Evolutionary conservation across 2,329 filamentous ascomycete species (phyloP).

Genomic region (Fusarium sp.): DNA sequence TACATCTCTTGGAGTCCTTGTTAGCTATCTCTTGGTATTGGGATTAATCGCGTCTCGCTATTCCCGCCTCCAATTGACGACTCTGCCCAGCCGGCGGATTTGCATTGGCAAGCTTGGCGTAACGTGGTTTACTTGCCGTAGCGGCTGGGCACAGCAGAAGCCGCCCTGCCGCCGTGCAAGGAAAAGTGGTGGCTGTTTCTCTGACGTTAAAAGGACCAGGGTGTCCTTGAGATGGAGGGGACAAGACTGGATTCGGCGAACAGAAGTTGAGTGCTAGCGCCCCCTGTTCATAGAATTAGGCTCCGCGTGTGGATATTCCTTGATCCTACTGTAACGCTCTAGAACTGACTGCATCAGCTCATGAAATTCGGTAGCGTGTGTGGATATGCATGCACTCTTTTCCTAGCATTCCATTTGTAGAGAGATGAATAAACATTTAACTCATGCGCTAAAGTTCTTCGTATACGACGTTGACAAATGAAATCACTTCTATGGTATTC

Average conservation of each 20-base stretch:
- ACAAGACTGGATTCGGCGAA: slow-evolving; percentile 8
- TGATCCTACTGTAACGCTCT: slow-evolving; percentile 21
- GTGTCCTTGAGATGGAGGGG: neutral
- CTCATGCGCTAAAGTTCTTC: too few species aligned
- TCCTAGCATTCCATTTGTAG: too few species aligned
- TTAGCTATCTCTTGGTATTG: slow-evolving; percentile 11
- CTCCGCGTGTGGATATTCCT: neutral
- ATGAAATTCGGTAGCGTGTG: too few species aligned
- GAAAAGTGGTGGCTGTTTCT: neutral
- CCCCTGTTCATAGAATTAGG: neutral
- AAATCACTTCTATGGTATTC: too few species aligned
- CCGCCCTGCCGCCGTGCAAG: neutral
- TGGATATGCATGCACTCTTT: too few species aligned
- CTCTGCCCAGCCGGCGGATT: slow-evolving; percentile 37
- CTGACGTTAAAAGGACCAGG: neutral
- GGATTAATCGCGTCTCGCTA: slow-evolving; percentile 26
- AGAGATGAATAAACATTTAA: too few species aligned
- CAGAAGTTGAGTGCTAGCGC: slow-evolving; percentile 17
- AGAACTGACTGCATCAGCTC: neutral
- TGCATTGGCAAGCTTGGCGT: slow-evolving; percentile 36
- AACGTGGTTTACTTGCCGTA: slow-evolving; percentile 30
- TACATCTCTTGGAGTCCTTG: neutral
- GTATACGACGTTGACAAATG: too few species aligned
- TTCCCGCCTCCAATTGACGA: slow-evolving; percentile 44
- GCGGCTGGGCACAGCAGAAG: slow-evolving; percentile 27